Percentiles rank a stretch among this genome's conserved stretches.
These are phyloP conservation scores for Pyronema omphalodes DNA, from an alignment of 495 filamentous ascomycete species.

Conservation along the genomic window DNA sequence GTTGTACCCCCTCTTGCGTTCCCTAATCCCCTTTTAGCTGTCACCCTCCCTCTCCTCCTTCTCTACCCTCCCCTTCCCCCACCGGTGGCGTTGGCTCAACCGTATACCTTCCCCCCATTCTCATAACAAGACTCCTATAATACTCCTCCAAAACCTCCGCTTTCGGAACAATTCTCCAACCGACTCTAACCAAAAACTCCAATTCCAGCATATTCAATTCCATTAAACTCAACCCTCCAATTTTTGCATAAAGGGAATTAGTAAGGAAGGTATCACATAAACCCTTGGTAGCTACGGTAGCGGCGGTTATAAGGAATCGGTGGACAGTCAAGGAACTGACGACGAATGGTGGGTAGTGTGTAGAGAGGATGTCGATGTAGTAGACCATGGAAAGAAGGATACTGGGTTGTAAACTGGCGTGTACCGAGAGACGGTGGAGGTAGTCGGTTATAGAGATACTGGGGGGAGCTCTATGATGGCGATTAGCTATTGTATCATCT, in stretches of 20 bases:
- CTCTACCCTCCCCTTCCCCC: background rate
- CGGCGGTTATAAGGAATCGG: slow-evolving; percentile 87
- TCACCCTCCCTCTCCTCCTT: background rate
- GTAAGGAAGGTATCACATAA: slow-evolving; percentile 96
- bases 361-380: slow-evolving; percentile 92
- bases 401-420: slow-evolving; percentile 81
- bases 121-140: slow-evolving; percentile 66
- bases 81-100: background rate
- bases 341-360: slow-evolving; percentile 79
- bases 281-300: slow-evolving; percentile 88
- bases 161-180: slow-evolving; percentile 92
- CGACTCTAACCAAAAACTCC: slow-evolving; percentile 75
- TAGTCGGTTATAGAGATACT: slow-evolving; percentile 89
- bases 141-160: slow-evolving; percentile 86
- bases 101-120: slow-evolving; percentile 22
- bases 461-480: slow-evolving; percentile 50
- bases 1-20: background rate
- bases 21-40: background rate
- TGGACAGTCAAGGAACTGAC: slow-evolving; percentile 90
- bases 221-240: slow-evolving; percentile 72
- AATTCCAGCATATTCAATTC: slow-evolving; percentile 87
- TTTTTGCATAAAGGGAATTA: slow-evolving; percentile 82
- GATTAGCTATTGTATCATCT: background rate
- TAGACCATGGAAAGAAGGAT: slow-evolving; percentile 99
- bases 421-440: slow-evolving; percentile 74